Evolutionary conservation across 2,329 filamentous ascomycete genomes (phyloP).

Genomic region (Lasiodiplodia citricola): DNA sequence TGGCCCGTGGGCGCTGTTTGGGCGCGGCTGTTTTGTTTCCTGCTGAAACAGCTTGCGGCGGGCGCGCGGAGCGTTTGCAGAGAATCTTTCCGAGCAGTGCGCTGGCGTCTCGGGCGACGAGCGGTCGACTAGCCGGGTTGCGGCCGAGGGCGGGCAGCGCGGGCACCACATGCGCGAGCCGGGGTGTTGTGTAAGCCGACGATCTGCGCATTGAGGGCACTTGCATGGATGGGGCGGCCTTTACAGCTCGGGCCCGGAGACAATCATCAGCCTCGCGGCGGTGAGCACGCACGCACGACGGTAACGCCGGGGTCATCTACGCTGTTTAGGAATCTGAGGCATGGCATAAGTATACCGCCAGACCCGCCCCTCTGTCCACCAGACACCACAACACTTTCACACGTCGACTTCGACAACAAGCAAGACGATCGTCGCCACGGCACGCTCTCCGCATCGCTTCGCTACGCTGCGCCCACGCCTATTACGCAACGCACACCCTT

Average conservation of each 20-base stretch:
- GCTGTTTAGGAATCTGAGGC: constrained; percentile 23
- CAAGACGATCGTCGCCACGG: not conserved
- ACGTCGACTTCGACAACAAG: not conserved
- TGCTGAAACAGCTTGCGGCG: constrained; percentile 9
- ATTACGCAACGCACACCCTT: constrained; percentile 11
- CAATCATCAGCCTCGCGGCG: constrained; percentile 25
- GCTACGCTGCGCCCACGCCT: constrained; percentile 3
- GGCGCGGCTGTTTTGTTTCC: constrained; percentile 21
- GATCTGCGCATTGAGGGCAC: constrained; percentile 21
- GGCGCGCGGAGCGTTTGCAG: constrained; percentile 15
- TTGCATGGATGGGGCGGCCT: constrained; percentile 23
- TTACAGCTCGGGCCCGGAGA: constrained; percentile 25
- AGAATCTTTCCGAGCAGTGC: constrained; percentile 13
- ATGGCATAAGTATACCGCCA: constrained; percentile 26
- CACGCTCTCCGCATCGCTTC: constrained; percentile 7
- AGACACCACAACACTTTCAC: not conserved
- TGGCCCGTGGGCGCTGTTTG: constrained; percentile 21
- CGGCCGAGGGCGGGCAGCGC: constrained; percentile 20
- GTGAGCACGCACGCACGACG: constrained; percentile 25
- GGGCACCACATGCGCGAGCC: constrained; percentile 14
- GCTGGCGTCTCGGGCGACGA: constrained; percentile 13
- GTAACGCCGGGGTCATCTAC: constrained; percentile 24
- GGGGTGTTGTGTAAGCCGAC: constrained; percentile 24
- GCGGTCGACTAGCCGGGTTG: constrained; percentile 13
- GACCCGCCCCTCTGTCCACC: constrained; percentile 20